These are phyloP conservation scores for Ceratobasidium papillatum DNA, from an alignment of 1,284 basidiomycete species.

Conservation along the genomic window DNA sequence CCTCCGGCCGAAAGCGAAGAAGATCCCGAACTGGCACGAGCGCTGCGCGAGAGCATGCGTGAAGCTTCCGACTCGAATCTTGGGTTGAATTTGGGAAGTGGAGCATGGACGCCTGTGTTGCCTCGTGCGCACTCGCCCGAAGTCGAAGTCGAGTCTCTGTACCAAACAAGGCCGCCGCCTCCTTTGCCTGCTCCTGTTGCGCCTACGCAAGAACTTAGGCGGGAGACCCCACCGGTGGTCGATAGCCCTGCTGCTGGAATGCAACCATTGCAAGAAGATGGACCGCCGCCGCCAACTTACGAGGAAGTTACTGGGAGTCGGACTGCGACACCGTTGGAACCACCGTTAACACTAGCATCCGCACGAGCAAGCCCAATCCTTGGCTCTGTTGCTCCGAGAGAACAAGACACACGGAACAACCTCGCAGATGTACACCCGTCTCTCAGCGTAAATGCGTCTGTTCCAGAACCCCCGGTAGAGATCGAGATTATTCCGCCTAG, in stretches of 20 bases:
- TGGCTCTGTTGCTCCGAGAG: neutral
- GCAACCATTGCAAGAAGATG: neutral
- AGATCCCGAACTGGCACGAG: slow-evolving; percentile 4
- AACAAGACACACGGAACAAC: neutral
- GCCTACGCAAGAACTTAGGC: neutral
- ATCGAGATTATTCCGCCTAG: slow-evolving; percentile 29
- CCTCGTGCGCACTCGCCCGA: neutral
- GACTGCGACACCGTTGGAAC: neutral
- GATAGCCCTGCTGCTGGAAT: neutral
- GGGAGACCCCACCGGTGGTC: neutral
- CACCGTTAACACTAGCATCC: neutral
- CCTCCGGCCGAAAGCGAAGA: neutral
- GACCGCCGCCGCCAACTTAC: slow-evolving; percentile 29
- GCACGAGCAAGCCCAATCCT: neutral
- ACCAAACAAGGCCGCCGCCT: neutral
- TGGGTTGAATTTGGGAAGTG: slow-evolving; percentile 5
- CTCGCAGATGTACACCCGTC: neutral
- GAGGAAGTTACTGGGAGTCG: slow-evolving; percentile 19
- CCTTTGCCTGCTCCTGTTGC: slow-evolving; percentile 1
- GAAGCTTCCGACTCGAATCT: neutral
- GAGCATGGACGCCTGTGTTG: slow-evolving; percentile 16
- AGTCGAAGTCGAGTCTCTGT: neutral
- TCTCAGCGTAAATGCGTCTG: neutral
- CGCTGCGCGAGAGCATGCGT: slow-evolving; percentile 13
- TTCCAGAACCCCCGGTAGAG: neutral